Conservation (phyloP, 306 rosid species). For the Canavalia gladiata region DNA sequence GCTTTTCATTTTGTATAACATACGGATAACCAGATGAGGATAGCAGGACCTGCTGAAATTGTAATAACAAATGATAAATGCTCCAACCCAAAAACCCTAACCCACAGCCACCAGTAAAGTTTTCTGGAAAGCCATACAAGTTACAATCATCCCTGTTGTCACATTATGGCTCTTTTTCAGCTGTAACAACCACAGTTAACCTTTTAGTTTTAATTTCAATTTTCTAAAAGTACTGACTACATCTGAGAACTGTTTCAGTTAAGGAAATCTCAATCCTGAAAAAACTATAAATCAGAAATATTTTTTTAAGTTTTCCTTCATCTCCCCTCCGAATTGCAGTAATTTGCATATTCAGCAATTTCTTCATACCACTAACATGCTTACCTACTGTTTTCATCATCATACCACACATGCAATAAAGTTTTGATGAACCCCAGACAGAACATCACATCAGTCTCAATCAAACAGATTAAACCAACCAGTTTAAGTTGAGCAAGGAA, state of each 20-base stretch:
- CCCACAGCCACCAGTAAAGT: neutral
- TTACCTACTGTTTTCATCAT: neutral
- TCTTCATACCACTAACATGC: neutral
- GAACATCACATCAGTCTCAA: neutral
- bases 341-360: constrained; percentile 2
- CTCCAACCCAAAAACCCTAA: neutral
- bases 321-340: neutral
- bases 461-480: neutral
- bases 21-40: neutral
- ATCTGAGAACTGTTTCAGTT: neutral
- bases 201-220: neutral
- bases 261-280: neutral
- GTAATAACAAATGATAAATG: neutral
- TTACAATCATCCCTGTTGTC: neutral
- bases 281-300: neutral
- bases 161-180: no score
- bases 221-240: neutral
- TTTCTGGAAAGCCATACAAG: neutral
- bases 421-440: neutral
- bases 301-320: neutral
- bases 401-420: neutral
- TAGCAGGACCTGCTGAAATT: neutral
- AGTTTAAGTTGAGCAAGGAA: constrained; percentile 9
- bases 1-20: neutral
- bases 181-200: neutral